Conservation (phyloP, 768 basidiomycete species). For the Lepiota brunneoincarnata region DNA sequence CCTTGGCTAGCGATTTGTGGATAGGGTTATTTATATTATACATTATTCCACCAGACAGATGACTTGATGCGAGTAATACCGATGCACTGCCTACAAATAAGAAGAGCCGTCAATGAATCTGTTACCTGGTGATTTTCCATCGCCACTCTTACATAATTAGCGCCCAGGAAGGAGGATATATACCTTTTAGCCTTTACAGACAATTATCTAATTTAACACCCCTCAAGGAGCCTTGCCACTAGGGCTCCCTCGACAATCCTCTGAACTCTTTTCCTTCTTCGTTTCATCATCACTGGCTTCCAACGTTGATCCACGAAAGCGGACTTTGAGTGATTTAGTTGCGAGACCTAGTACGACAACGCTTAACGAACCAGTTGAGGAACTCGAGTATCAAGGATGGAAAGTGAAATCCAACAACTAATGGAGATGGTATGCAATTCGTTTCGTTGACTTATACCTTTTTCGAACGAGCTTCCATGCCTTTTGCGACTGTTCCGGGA, state of each 20-base stretch:
- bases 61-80: neutral
- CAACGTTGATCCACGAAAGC: neutral
- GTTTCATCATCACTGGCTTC: neutral
- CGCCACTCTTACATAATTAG: constrained; percentile 1
- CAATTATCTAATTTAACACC: constrained; percentile 5
- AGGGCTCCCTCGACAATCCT: neutral
- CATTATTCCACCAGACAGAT: neutral
- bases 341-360: no score
- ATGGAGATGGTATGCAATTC: constrained; percentile 39
- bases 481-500: neutral
- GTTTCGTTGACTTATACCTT: neutral
- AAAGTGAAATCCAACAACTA: constrained; percentile 56
- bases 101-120: neutral
- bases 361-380: neutral
- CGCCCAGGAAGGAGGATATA: constrained; percentile 9
- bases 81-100: neutral
- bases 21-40: constrained; percentile 13
- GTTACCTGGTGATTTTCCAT: neutral
- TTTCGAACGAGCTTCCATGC: neutral
- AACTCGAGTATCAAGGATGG: constrained; percentile 28
- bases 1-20: constrained; percentile 7
- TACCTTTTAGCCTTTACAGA: neutral
- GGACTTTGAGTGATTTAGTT: neutral
- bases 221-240: neutral
- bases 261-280: constrained; percentile 1